phyloP scores from a whole-genome alignment of 805 yeast genomes.

The Pichia thaimueangensis region DNA sequence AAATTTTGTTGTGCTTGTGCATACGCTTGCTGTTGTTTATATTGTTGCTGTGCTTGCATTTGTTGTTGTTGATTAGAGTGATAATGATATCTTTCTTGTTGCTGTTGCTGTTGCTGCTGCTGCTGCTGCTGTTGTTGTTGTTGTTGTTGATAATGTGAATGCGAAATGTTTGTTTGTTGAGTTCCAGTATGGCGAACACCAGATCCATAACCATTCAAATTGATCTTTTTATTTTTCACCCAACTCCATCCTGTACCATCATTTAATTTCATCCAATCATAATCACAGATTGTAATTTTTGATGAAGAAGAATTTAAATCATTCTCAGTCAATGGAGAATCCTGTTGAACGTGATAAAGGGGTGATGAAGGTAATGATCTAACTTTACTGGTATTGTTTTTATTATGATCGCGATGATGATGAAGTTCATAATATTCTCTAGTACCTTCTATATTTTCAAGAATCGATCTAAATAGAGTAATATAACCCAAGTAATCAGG shows the following conservation, averaged over 20 bases:
- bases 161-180: conserved; percentile 11
- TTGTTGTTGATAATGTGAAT: conserved; percentile 9
- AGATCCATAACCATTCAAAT: conserved; percentile 72
- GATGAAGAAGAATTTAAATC: background rate
- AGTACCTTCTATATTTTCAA: conserved; percentile 43
- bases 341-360: too few relatives aligned
- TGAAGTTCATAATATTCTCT: background rate
- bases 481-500: conserved; percentile 71
- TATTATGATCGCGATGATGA: too few relatives aligned
- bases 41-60: background rate
- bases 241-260: conserved; percentile 82
- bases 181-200: conserved; percentile 12
- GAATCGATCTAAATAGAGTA: conserved; percentile 51
- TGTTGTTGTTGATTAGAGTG: background rate
- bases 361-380: too few relatives aligned
- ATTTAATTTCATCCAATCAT: conserved; percentile 78
- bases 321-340: too few relatives aligned
- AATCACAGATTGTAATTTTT: too few relatives aligned
- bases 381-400: too few relatives aligned
- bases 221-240: conserved; percentile 66
- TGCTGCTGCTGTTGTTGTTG: conserved; percentile 13
- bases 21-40: conserved; percentile 1
- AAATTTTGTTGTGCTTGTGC: background rate
- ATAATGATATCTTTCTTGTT: background rate
- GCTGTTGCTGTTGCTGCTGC: conserved; percentile 4